Percentiles rank a stretch among this genome's conserved stretches.
These are phyloP conservation scores for Huntiella savannae DNA, from an alignment of 2,329 filamentous ascomycete species.

Conservation along the genomic window DNA sequence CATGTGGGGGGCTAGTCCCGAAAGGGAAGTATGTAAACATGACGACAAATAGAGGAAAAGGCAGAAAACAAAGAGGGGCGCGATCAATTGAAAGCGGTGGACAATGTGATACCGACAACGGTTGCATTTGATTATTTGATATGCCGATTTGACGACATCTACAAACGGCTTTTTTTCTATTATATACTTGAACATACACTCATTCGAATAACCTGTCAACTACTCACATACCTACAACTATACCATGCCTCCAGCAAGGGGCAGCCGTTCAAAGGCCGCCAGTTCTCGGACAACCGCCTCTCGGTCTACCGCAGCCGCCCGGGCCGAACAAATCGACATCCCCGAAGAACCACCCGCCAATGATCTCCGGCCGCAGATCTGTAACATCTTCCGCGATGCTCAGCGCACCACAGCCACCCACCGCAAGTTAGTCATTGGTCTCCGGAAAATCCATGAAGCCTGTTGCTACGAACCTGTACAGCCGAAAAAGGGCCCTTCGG, in stretches of 20 bases:
- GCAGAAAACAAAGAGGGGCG: constrained; percentile 4
- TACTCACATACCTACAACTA: no score
- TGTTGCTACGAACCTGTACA: constrained; percentile 48
- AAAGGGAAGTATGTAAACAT: constrained; percentile 11
- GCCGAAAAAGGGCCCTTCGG: constrained; percentile 27
- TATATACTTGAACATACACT: no score
- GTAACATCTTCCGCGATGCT: constrained; percentile 56
- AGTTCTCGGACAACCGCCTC: constrained; percentile 24
- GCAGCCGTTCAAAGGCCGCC: constrained; percentile 25
- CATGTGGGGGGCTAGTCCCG: background rate
- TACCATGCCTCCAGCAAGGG: constrained; percentile 13
- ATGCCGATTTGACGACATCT: no score
- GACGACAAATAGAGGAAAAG: constrained; percentile 1
- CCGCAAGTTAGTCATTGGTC: constrained; percentile 67
- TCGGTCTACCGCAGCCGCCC: constrained; percentile 23
- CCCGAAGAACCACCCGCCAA: constrained; percentile 55
- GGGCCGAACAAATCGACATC: constrained; percentile 22
- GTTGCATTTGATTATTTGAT: no score
- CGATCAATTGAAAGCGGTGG: background rate
- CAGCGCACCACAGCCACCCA: constrained; percentile 82
- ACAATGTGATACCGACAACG: no score
- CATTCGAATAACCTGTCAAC: no score
- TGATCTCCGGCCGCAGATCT: constrained; percentile 54
- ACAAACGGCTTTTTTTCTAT: no score
- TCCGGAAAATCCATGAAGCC: constrained; percentile 79